Base-by-base conservation (phyloP, 305 asterid species). In the Ilex paraguariensis region DNA sequence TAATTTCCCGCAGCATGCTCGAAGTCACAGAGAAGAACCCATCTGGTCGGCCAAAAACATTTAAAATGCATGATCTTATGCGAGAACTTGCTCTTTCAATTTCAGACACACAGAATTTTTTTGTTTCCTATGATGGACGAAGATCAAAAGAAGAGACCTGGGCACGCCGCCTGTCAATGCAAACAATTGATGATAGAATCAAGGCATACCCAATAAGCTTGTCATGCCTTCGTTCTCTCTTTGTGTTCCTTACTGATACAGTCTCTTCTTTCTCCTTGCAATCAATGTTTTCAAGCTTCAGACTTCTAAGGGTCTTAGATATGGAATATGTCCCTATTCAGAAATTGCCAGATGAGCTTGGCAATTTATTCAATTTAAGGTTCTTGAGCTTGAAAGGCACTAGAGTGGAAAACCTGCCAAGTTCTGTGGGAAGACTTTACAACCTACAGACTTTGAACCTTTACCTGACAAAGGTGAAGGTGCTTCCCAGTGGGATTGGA, bases 1-100 rank as follows among this genome's bases (percentile, higher is more conserved):
- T 70, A 21, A 75, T 68, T 45, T 59, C 54, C 62, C 63, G 80
- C 36, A 75, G 71, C 75, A 70, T 75, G 74, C 59, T 70, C 44
- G 74, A 70, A 64, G 45, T 72, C 56, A 58, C 48, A 42, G 65
- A 64, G 32, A 61, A 59, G 36, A 66, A 66, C 50, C 72, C 63
- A 31, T 52, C 62, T 33, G 73, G 74, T 28, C 51, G 65, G 33
- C 69, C 66, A 62, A 69, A 74, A 56, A 71, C 73, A 32, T 67
- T 65, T 45, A 71, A 62, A 49, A 57, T 70, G 53, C 75, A 74
- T 21, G 28, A 21, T 21, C 28, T 21, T 21, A 0, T 21, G 28
- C 28, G 28, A 21, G 28, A 21, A 21, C 28, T 21, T 21, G 28
- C 28, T 21, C 28, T 21, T 21, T 21, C 28, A 21, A 21, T 21